Percentiles rank a stretch among this genome's conserved stretches.
phyloP scores from a whole-genome alignment of 2,329 filamentous ascomycete species.

The Pseudogymnoascus sp. region DNA sequence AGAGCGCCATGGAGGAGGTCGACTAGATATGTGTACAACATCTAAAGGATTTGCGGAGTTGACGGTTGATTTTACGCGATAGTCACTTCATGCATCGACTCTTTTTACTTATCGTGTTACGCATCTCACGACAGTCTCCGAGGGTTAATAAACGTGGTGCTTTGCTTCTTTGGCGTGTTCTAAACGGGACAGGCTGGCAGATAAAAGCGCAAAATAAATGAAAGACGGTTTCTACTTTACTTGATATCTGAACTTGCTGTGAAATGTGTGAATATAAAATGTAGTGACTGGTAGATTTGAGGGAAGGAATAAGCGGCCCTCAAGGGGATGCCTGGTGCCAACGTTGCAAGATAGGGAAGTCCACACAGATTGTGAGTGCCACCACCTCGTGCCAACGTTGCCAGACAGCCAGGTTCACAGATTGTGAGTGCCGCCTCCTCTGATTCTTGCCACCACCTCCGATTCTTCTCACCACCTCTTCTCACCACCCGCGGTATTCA shows the following conservation, averaged over 20 bases:
- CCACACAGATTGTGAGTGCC: no score
- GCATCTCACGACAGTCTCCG: constrained; percentile 9
- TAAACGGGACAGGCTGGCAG: constrained; percentile 4
- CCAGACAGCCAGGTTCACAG: no score
- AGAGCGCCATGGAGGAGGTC: constrained; percentile 98
- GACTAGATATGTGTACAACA: constrained; percentile 54
- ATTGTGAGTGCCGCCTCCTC: no score
- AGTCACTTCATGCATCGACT: constrained; percentile 3
- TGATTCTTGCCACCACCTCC: no score
- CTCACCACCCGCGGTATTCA: no score
- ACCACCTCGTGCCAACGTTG: no score
- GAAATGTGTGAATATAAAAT: neutral
- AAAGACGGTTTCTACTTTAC: constrained; percentile 4
- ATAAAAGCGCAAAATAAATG: neutral
- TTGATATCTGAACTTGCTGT: neutral
- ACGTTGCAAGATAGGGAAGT: no score
- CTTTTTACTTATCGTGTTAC: constrained; percentile 10
- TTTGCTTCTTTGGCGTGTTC: constrained; percentile 8
- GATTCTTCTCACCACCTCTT: no score
- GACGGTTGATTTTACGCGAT: constrained; percentile 8
- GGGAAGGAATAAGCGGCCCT: no score
- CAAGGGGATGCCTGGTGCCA: no score
- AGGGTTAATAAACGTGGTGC: constrained; percentile 5
- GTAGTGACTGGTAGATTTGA: neutral
- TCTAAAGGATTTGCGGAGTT: constrained; percentile 8